Percentiles rank a stretch among this genome's conserved stretches.
These are phyloP conservation scores for Diplogelasinospora grovesii DNA, from an alignment of 495 filamentous ascomycete species.

Conservation along the genomic window DNA sequence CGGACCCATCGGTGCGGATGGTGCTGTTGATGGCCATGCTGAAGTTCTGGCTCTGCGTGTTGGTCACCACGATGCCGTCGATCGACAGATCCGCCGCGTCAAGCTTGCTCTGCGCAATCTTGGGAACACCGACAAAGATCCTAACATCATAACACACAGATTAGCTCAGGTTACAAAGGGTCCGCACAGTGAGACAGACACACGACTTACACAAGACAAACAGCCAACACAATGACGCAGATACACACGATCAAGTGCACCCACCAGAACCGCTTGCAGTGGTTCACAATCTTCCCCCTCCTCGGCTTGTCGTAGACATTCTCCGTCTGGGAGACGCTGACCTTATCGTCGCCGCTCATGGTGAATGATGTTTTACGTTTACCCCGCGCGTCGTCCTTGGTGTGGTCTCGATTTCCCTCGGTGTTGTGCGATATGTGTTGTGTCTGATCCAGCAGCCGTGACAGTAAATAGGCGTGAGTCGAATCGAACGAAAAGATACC, in stretches of 20 bases:
- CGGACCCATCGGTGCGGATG: conserved; percentile 46
- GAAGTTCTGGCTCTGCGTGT: conserved; percentile 52
- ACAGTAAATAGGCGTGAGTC: no score
- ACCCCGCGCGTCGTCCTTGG: not conserved
- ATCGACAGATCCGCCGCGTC: conserved; percentile 57
- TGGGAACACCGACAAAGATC: conserved; percentile 64
- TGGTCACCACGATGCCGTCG: conserved; percentile 48
- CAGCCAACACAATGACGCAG: conserved; percentile 51
- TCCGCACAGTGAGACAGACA: no score
- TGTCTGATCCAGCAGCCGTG: conserved; percentile 13
- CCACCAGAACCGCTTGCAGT: conserved; percentile 63
- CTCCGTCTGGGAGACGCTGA: conserved; percentile 17
- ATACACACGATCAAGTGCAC: conserved; percentile 55
- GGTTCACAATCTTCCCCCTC: conserved; percentile 27
- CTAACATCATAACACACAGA: no score
- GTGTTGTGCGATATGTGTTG: not conserved
- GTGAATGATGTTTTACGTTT: conserved; percentile 1
- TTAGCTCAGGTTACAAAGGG: no score
- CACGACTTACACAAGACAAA: conserved; percentile 59
- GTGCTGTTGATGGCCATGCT: conserved; percentile 51
- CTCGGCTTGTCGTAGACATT: conserved; percentile 16
- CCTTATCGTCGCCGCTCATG: conserved; percentile 22
- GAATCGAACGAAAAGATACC: no score
- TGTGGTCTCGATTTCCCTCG: not conserved
- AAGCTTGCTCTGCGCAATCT: conserved; percentile 63